phyloP scores from a whole-genome alignment of 192 early-diverging fungal genomes.

The Physocladia obscura region DNA sequence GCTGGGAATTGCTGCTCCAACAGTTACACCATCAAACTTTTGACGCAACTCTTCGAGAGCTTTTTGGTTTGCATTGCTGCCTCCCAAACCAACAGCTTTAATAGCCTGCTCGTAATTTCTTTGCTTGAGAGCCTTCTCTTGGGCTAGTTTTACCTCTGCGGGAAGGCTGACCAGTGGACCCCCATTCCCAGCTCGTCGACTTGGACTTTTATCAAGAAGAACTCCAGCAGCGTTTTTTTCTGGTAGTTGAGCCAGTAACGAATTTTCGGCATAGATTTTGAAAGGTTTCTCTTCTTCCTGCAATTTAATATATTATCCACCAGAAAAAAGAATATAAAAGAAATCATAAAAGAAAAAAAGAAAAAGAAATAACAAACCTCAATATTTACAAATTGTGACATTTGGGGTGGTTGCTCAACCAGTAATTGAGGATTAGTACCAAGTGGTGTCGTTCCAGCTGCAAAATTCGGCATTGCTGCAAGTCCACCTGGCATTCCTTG shows the following conservation, averaged over 20 bases:
- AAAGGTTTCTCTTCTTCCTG: slow-evolving; percentile 22
- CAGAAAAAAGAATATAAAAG: neutral
- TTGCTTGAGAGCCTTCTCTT: slow-evolving; percentile 25
- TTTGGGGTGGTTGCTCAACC: neutral
- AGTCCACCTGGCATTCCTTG: slow-evolving; percentile 10
- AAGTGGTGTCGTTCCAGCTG: neutral
- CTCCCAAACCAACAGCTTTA: slow-evolving; percentile 23
- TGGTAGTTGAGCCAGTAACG: slow-evolving; percentile 26
- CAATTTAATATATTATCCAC: neutral
- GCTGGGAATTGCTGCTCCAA: neutral
- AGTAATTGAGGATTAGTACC: too few species aligned
- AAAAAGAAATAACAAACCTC: neutral
- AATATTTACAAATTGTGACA: neutral
- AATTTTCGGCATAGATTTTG: slow-evolving; percentile 26
- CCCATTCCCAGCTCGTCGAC: neutral
- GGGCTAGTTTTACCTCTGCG: slow-evolving; percentile 17
- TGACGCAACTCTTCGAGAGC: slow-evolving; percentile 5
- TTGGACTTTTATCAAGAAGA: slow-evolving; percentile 20
- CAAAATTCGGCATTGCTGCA: slow-evolving; percentile 11
- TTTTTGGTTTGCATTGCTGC: neutral
- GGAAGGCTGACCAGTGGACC: slow-evolving; percentile 23
- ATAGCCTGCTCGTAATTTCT: slow-evolving; percentile 10
- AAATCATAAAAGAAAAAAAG: neutral
- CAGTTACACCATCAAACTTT: neutral
- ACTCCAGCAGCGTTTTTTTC: slow-evolving; percentile 14